Conservation (phyloP, 2,329 filamentous ascomycete genomes). For the Aureobasidium musti region DNA sequence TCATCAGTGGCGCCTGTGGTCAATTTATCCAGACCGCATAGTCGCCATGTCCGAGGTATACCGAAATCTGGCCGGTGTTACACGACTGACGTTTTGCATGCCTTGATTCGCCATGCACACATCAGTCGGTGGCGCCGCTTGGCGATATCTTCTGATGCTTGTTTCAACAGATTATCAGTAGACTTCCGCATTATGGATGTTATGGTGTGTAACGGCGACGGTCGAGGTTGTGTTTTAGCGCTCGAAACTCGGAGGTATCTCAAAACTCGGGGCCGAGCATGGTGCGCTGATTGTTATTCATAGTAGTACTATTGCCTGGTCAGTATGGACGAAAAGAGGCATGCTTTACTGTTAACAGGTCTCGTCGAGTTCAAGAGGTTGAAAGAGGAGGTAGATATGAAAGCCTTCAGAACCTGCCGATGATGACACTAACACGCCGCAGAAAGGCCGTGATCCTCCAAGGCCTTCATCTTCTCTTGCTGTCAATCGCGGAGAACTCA, state of each 20-base stretch:
- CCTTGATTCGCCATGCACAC: neutral
- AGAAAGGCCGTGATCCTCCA: neutral
- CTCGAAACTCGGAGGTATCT: neutral
- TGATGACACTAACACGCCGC: neutral
- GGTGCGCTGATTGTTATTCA: neutral
- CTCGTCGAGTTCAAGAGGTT: too few relatives aligned
- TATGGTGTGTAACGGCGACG: neutral
- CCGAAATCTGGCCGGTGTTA: neutral
- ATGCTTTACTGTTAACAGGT: neutral
- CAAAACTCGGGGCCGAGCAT: neutral
- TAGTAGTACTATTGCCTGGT: neutral
- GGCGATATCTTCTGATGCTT: neutral
- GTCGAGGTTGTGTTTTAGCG: neutral
- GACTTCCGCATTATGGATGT: neutral
- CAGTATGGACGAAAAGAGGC: neutral
- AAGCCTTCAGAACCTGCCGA: neutral
- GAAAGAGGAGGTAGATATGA: neutral
- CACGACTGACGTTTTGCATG: neutral
- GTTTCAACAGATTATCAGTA: neutral
- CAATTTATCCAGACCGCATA: slow-evolving; percentile 10
- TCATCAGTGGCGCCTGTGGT: slow-evolving; percentile 16
- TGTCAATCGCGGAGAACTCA: neutral
- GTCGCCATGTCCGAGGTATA: neutral
- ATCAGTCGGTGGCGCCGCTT: neutral
- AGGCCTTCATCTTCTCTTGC: neutral